phyloP scores from a whole-genome alignment of 1,139 yeast genomes.

The Tardiomyces digboiensis region DNA sequence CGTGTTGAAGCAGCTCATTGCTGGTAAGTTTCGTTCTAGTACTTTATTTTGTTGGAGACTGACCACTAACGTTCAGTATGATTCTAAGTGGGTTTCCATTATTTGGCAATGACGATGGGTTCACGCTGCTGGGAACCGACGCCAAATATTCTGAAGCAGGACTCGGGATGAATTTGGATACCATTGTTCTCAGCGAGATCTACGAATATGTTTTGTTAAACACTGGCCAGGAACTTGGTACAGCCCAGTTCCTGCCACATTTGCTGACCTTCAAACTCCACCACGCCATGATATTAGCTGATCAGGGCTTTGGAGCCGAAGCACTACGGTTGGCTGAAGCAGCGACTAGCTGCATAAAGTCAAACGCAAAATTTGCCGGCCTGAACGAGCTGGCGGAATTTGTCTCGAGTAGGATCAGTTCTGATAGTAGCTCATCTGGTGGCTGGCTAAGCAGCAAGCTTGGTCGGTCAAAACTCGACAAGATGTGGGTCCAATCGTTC shows the following conservation, averaged over 20 bases:
- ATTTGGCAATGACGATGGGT: conserved; percentile 19
- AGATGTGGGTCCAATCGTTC: conserved; percentile 77
- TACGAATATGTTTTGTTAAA: conserved; percentile 48
- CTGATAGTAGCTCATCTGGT: conserved; percentile 22
- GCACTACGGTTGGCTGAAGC: conserved; percentile 54
- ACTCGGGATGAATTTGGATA: conserved; percentile 29
- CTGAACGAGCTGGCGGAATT: conserved; percentile 30
- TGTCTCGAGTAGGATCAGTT: conserved; percentile 30
- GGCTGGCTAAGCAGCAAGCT: conserved; percentile 58
- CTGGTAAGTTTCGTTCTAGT: conserved; percentile 9
- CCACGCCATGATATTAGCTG: conserved; percentile 58
- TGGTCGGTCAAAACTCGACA: conserved; percentile 70
- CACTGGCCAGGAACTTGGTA: conserved; percentile 21
- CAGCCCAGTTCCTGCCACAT: conserved; percentile 33
- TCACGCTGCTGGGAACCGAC: conserved; percentile 21
- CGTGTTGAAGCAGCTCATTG: conserved; percentile 25
- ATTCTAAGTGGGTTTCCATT: conserved; percentile 17
- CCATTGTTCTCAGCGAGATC: conserved; percentile 53
- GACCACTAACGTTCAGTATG: conserved; percentile 7
- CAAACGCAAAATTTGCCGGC: conserved; percentile 33
- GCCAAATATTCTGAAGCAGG: conserved; percentile 11
- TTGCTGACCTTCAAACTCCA: conserved; percentile 45
- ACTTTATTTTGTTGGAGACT: background rate
- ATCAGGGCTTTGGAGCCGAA: conserved; percentile 45
- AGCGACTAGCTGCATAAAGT: conserved; percentile 38